Evolutionary conservation across 2,329 filamentous ascomycete species (phyloP).

Genomic region (Fusarium sp.): DNA sequence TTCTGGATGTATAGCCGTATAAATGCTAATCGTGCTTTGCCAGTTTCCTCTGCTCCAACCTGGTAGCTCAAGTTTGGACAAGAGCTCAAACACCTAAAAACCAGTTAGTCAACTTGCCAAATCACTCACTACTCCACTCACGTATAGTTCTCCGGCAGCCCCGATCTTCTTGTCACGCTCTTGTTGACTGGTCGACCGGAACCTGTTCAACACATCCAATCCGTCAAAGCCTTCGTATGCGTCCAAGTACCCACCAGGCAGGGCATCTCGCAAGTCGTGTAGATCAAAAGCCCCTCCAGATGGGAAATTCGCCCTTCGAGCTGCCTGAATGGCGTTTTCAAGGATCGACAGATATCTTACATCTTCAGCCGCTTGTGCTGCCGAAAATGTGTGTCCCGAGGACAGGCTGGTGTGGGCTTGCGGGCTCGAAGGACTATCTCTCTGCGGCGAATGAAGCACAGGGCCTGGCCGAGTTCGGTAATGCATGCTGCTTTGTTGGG

Average conservation of each 20-base stretch:
- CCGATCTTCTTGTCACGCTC: slow-evolving; percentile 46
- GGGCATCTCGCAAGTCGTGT: slow-evolving; percentile 11
- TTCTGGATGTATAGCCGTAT: slow-evolving; percentile 21
- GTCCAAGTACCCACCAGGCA: background rate
- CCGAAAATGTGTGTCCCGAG: background rate
- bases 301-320: slow-evolving; percentile 29
- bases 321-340: slow-evolving; percentile 18
- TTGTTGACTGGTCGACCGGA: slow-evolving; percentile 34
- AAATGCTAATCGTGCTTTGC: slow-evolving; percentile 33
- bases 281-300: slow-evolving; percentile 26
- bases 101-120: background rate
- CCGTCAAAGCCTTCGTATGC: slow-evolving; percentile 33
- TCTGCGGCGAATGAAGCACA: background rate
- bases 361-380: slow-evolving; percentile 6
- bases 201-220: slow-evolving; percentile 19
- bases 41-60: slow-evolving; percentile 27
- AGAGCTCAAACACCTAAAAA: slow-evolving; percentile 35
- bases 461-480: background rate
- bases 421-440: background rate
- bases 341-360: slow-evolving; percentile 18
- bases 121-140: slow-evolving; percentile 3
- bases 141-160: slow-evolving; percentile 46
- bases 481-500: slow-evolving; percentile 7
- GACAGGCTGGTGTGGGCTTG: background rate
- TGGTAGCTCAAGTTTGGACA: slow-evolving; percentile 28